Base-by-base conservation (phyloP, 108 stramenopile genomes). In the Epithemia pelagica region DNA sequence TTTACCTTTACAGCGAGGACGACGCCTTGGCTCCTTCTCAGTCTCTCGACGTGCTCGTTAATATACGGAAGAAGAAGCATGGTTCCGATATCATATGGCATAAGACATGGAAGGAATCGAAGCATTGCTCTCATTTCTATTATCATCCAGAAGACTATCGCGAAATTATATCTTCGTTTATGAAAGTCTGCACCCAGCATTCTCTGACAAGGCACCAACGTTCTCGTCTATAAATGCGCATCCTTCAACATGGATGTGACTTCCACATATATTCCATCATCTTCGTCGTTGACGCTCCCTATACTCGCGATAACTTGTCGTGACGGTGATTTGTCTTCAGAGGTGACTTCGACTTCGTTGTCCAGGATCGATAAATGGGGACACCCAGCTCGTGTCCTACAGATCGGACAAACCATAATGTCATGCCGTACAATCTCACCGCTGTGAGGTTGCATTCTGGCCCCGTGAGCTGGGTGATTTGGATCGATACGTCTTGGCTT, bases 361-460 rank as follows among this genome's bases (percentile, higher is more conserved):
- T 46, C 37, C 10, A 10, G 15, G n/a, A n/a, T n/a, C n/a, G n/a
- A n/a, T 10, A 46, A 15, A 15, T 46, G 56, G 7, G 56, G 65
- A 53, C 77, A 73, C 8, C 85, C 79, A 10, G 80, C 72, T 0
- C 73, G 73, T 37, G 59, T 64, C n/a, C 73, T 67, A 51, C 91
- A 92, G 19, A 88, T 52, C n/a, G 61, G 61, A 57, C 91, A 92
- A 18, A 66, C 75, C 25, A 76, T 37, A 10, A 85, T 67, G 65
- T 92, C 91, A 65, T 92, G 91, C 51, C 71, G 68, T 28, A 89
- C 83, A 57, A 92, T 63, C 32, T 92, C 91, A 21, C 85, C 91
- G 57, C 51, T 65, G 21, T 86, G 69, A 52, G 77, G 59, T 25
- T 73, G 74, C 76, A 92, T 73, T 26, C 72, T 77, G 54, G 67